Evolutionary conservation across 2,329 filamentous ascomycete species (phyloP).

Genomic region (Fusarium oxysporum): DNA sequence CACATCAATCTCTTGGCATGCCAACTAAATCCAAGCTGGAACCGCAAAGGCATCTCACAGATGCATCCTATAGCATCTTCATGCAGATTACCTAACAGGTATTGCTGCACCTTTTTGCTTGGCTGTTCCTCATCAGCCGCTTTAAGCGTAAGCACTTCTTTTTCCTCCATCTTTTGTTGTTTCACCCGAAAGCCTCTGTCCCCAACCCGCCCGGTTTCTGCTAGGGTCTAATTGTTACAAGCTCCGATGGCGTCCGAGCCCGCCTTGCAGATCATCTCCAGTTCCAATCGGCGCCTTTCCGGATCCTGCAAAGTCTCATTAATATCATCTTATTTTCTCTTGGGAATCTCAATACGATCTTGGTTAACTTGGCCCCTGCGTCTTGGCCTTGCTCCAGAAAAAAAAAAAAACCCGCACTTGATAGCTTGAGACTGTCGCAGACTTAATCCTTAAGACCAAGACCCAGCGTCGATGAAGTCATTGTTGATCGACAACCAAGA

Average conservation of each 20-base stretch:
- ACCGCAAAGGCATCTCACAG: neutral
- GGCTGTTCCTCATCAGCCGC: conserved; percentile 15
- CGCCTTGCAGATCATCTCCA: conserved; percentile 49
- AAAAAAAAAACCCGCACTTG: neutral
- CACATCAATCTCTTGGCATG: neutral
- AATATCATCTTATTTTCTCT: conserved; percentile 35
- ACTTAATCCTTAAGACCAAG: neutral
- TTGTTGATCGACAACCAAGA: conserved; percentile 22
- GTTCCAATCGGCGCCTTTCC: conserved; percentile 49
- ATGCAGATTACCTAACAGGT: neutral
- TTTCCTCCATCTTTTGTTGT: conserved; percentile 11
- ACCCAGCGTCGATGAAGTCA: conserved; percentile 41
- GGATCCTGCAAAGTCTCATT: conserved; percentile 36
- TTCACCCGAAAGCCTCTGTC: conserved; percentile 14
- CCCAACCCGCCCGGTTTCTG: conserved; percentile 29
- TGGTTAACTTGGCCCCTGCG: conserved; percentile 31
- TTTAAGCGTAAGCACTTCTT: conserved; percentile 19
- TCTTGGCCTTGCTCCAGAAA: conserved; percentile 17
- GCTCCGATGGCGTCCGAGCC: conserved; percentile 34
- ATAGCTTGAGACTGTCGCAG: conserved; percentile 21
- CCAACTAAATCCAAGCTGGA: conserved; percentile 7
- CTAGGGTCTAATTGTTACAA: conserved; percentile 35
- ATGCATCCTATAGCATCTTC: neutral
- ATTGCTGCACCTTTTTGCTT: neutral
- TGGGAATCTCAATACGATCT: conserved; percentile 39